phyloP scores from a whole-genome alignment of 495 filamentous ascomycete species.

The Articulospora tetracladia region DNA sequence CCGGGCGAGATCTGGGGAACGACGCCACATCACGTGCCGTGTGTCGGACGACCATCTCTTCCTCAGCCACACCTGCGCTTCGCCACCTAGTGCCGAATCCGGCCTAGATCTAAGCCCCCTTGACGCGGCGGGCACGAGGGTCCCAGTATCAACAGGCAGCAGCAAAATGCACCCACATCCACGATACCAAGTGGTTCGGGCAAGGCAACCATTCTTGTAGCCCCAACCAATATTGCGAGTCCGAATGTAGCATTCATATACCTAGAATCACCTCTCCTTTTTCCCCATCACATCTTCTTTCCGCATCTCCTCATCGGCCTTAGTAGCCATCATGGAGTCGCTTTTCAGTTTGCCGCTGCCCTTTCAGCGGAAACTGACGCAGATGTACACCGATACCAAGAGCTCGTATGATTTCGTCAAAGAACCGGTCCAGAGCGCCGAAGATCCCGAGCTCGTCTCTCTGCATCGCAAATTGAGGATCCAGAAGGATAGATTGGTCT shows the following conservation, averaged over 20 bases:
- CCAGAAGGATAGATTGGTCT: constrained; percentile 72
- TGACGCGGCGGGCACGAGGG: neutral
- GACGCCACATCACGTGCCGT: too few species aligned
- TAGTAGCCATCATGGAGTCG: constrained; percentile 8
- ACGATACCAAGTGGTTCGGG: neutral
- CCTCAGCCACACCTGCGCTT: neutral
- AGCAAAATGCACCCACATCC: neutral
- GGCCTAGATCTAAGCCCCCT: neutral
- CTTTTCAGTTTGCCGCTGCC: constrained; percentile 37
- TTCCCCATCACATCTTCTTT: neutral
- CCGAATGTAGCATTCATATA: neutral
- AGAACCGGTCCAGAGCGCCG: constrained; percentile 58
- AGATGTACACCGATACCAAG: constrained; percentile 91
- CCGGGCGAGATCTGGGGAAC: too few species aligned
- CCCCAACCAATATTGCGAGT: neutral
- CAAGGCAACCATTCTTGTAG: neutral
- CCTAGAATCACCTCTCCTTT: neutral
- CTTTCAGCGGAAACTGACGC: constrained; percentile 70
- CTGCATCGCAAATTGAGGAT: constrained; percentile 56
- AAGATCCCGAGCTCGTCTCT: constrained; percentile 51
- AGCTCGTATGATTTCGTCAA: constrained; percentile 80
- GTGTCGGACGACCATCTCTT: too few species aligned
- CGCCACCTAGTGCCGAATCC: neutral
- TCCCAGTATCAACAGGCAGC: neutral
- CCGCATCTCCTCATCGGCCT: neutral